These are phyloP conservation scores for Geotrichum aggregatum DNA, from an alignment of 1,139 yeast species.

Conservation along the genomic window DNA sequence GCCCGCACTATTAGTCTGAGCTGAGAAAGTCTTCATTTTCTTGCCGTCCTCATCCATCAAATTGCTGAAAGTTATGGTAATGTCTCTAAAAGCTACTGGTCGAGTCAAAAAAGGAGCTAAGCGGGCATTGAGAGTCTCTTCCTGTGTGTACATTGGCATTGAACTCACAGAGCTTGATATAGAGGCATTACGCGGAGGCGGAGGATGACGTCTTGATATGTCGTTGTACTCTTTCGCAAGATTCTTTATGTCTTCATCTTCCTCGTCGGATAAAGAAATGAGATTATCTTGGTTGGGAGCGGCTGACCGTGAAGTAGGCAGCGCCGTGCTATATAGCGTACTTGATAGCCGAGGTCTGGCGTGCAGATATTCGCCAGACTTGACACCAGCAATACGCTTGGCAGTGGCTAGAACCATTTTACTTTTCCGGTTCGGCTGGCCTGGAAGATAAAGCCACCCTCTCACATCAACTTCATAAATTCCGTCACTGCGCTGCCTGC, in stretches of 20 bases:
- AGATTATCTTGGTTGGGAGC: constrained; percentile 23
- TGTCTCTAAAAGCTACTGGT: constrained; percentile 27
- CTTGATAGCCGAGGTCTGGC: not conserved
- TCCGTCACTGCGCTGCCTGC: constrained; percentile 41
- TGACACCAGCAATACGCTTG: constrained; percentile 56
- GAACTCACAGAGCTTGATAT: constrained; percentile 5
- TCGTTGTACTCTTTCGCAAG: constrained; percentile 3
- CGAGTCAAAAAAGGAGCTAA: constrained; percentile 31
- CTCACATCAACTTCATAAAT: constrained; percentile 55
- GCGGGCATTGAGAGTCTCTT: constrained; percentile 28
- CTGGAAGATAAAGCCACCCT: constrained; percentile 73
- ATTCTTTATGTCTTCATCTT: constrained; percentile 7
- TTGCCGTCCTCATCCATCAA: constrained; percentile 12
- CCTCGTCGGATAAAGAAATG: constrained; percentile 29
- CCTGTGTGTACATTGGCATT: constrained; percentile 10
- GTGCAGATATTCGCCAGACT: constrained; percentile 6
- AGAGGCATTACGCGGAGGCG: not conserved
- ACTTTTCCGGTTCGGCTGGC: constrained; percentile 66
- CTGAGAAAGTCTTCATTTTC: constrained; percentile 16
- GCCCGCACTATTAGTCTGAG: constrained; percentile 35
- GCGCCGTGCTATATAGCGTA: not conserved
- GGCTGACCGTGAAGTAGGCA: not conserved
- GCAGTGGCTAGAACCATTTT: constrained; percentile 64
- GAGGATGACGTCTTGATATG: constrained; percentile 10
- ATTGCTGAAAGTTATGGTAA: constrained; percentile 16